A percentile compares a stretch with the other conserved stretches of the same genome.
Conservation (phyloP, 164 flowering plant species). For the Dillenia turbinata region DNA sequence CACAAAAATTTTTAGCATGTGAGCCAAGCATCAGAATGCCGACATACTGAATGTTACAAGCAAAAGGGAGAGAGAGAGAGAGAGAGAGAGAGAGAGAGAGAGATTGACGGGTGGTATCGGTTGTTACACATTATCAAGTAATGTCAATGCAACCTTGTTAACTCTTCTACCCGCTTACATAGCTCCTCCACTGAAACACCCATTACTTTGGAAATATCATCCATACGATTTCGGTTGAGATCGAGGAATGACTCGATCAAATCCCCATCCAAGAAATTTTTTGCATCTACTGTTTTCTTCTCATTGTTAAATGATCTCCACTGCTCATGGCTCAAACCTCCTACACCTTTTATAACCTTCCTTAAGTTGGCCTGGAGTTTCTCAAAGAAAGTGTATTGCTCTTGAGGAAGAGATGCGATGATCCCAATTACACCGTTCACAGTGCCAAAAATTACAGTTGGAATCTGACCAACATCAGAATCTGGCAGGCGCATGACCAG, state of each 20-base stretch:
- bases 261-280: constrained; percentile 88
- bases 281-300: constrained; percentile 79
- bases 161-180: constrained; percentile 91
- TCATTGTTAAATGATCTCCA: constrained; percentile 94
- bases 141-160: constrained; percentile 78
- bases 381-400: constrained; percentile 75
- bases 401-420: constrained; percentile 84
- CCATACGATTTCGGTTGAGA: constrained; percentile 77
- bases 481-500: constrained; percentile 95
- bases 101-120: too few relatives aligned
- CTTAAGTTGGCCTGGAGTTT: constrained; percentile 78
- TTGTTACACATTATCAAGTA: too few relatives aligned
- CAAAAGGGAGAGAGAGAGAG: too few relatives aligned
- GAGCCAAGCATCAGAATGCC: too few relatives aligned
- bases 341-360: constrained; percentile 90
- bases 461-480: constrained; percentile 91
- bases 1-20: too few relatives aligned
- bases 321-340: constrained; percentile 94
- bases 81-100: too few relatives aligned
- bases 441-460: constrained; percentile 86
- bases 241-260: constrained; percentile 94
- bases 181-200: constrained; percentile 79
- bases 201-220: constrained; percentile 74
- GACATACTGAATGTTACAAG: too few relatives aligned
- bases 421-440: constrained; percentile 91